phyloP scores from a whole-genome alignment of 805 yeast genomes.

The Monosporozyma aquatica region DNA sequence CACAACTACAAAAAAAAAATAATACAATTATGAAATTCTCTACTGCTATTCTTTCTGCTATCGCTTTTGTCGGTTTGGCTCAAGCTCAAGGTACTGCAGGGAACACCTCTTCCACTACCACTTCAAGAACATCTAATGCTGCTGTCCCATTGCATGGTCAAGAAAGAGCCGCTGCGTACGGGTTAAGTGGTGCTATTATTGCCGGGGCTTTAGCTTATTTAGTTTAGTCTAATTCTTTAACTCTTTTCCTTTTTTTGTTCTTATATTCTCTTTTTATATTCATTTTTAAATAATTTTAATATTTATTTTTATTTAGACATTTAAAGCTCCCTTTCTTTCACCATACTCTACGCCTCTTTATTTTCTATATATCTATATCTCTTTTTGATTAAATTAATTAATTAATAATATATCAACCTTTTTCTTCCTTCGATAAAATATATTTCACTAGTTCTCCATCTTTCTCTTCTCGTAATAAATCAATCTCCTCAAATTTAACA shows the following conservation, averaged over 20 bases:
- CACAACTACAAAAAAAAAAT: not conserved
- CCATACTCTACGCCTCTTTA: not conserved
- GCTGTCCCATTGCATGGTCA: constrained; percentile 3
- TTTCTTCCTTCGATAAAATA: constrained; percentile 16
- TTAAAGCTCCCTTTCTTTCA: no score
- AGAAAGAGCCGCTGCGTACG: constrained; percentile 5
- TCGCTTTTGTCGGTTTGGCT: constrained; percentile 8
- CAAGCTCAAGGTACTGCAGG: constrained; percentile 6
- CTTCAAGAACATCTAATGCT: constrained; percentile 5
- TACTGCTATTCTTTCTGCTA: constrained; percentile 7
- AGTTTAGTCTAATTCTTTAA: not conserved
- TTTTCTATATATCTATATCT: no score
- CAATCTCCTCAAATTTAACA: constrained; percentile 24
- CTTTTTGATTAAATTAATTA: no score
- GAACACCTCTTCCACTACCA: not conserved
- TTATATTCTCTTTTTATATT: no score
- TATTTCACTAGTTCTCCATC: constrained; percentile 23
- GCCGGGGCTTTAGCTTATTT: constrained; percentile 14
- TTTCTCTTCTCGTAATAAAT: constrained; percentile 21
- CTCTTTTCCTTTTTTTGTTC: not conserved
- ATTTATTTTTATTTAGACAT: no score
- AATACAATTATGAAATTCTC: constrained; percentile 9
- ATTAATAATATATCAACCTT: not conserved
- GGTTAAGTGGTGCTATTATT: constrained; percentile 10
- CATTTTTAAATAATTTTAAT: no score